Evolutionary conservation across 2,329 filamentous ascomycete species (phyloP).

Genomic region (Pseudopyrenochaeta lycopersici): DNA sequence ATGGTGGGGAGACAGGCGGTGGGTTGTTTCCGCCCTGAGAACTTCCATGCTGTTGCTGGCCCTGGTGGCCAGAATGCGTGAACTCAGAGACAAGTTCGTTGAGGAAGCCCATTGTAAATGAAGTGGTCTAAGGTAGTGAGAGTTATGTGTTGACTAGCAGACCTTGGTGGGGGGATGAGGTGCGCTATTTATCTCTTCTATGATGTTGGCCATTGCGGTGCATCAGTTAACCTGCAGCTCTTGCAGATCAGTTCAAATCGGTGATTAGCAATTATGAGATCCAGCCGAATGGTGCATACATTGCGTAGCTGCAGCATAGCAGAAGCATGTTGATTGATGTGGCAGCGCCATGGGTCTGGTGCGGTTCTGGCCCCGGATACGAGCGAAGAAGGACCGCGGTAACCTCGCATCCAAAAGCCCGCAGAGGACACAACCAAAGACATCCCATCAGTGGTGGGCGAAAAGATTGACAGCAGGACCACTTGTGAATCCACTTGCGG

Average conservation of each 20-base stretch:
- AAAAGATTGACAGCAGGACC: not conserved
- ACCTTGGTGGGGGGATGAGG: not conserved
- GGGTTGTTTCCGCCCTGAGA: constrained; percentile 14
- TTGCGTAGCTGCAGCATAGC: not conserved
- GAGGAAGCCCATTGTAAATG: constrained; percentile 30
- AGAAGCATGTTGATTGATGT: not conserved
- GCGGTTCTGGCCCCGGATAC: constrained; percentile 1
- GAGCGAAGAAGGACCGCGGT: not conserved
- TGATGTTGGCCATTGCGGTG: constrained; percentile 1
- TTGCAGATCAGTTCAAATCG: constrained; percentile 5
- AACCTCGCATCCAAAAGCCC: not conserved
- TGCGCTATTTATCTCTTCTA: constrained; percentile 19
- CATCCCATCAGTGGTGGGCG: not conserved
- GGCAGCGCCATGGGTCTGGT: constrained; percentile 8
- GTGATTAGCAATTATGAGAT: constrained; percentile 9
- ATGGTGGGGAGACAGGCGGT: constrained; percentile 37
- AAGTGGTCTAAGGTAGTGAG: not conserved
- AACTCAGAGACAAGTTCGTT: constrained; percentile 27
- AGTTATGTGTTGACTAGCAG: not conserved
- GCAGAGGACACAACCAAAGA: not conserved
- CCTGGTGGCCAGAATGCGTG: constrained; percentile 18
- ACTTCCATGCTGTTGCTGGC: constrained; percentile 14
- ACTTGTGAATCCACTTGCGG: constrained; percentile 6
- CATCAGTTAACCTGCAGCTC: not conserved
- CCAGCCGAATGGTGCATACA: constrained; percentile 1